These are phyloP conservation scores for Sporobolomyces roseus DNA, from an alignment of 768 basidiomycete species.

Conservation along the genomic window DNA sequence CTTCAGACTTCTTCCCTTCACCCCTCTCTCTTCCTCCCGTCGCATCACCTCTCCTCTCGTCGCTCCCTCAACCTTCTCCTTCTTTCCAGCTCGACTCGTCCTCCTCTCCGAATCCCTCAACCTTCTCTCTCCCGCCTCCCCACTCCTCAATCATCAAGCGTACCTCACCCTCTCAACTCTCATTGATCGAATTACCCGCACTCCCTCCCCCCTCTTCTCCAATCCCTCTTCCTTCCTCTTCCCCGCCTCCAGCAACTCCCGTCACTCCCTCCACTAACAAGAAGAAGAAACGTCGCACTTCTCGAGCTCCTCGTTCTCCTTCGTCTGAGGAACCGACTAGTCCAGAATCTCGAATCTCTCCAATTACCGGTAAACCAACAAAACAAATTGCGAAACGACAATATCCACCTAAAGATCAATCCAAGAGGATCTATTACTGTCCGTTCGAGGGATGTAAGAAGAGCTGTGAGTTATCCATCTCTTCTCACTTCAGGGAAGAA, in stretches of 20 bases:
- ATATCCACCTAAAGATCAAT: constrained; percentile 30
- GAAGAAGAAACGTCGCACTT: not conserved
- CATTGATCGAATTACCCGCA: not conserved
- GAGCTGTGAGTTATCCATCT: constrained; percentile 7
- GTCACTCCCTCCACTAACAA: not conserved
- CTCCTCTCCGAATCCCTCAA: too few species aligned
- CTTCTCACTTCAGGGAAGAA: not conserved
- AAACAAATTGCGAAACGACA: constrained; percentile 21
- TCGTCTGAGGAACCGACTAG: too few species aligned
- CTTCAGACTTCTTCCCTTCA: too few species aligned
- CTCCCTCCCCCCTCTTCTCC: not conserved
- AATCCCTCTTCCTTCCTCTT: not conserved
- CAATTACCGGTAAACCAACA: constrained; percentile 33
- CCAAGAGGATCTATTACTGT: constrained; percentile 4
- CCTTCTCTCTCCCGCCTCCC: too few species aligned
- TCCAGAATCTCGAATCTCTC: constrained; percentile 8
- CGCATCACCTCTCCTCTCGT: not conserved
- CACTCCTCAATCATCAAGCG: too few species aligned
- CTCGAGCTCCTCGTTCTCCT: not conserved
- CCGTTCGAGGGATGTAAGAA: constrained; percentile 16
- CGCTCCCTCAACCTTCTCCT: not conserved
- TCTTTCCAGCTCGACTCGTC: too few species aligned
- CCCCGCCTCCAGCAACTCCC: not conserved
- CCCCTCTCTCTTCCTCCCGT: too few species aligned
- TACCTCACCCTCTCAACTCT: not conserved